Evolutionary conservation across 1,139 yeast genomes (phyloP).

Genomic region (Arxiozyma bovina): DNA sequence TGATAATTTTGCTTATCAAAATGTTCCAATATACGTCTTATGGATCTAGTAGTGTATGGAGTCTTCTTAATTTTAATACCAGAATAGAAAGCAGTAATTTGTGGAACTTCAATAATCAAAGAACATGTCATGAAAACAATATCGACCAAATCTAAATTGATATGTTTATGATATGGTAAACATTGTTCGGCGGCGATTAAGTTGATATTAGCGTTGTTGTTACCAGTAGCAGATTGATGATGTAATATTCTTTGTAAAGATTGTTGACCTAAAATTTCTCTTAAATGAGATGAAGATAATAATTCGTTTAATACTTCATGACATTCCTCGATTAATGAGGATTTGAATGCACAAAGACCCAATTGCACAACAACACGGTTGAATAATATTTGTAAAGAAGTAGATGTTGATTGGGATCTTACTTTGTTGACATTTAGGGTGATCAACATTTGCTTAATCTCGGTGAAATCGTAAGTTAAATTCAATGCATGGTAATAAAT

Average conservation of each 20-base stretch:
- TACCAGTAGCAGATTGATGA: constrained; percentile 9
- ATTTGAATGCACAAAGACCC: constrained; percentile 91
- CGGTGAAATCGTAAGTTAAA: constrained; percentile 51
- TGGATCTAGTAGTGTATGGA: constrained; percentile 61
- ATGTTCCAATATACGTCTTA: constrained; percentile 85
- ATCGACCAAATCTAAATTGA: constrained; percentile 89
- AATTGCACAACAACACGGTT: constrained; percentile 93
- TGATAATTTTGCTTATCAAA: constrained; percentile 92
- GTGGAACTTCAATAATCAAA: constrained; percentile 84
- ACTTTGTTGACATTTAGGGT: constrained; percentile 66
- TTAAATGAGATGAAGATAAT: constrained; percentile 76
- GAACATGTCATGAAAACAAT: constrained; percentile 89
- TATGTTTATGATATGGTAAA: constrained; percentile 97
- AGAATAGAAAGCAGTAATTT: constrained; percentile 54
- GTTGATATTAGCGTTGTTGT: constrained; percentile 19
- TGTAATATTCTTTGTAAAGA: constrained; percentile 48
- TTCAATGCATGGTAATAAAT: constrained; percentile 88
- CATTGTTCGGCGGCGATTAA: constrained; percentile 54
- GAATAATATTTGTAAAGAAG: constrained; percentile 80
- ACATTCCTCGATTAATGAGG: constrained; percentile 77
- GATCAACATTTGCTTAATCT: constrained; percentile 82
- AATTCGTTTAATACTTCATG: constrained; percentile 85
- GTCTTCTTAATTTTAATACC: constrained; percentile 55
- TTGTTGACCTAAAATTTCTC: constrained; percentile 93
- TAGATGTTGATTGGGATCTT: constrained; percentile 45